These are phyloP conservation scores for Spathaspora sp. DNA, from an alignment of 805 yeast genomes.

Conservation along the genomic window DNA sequence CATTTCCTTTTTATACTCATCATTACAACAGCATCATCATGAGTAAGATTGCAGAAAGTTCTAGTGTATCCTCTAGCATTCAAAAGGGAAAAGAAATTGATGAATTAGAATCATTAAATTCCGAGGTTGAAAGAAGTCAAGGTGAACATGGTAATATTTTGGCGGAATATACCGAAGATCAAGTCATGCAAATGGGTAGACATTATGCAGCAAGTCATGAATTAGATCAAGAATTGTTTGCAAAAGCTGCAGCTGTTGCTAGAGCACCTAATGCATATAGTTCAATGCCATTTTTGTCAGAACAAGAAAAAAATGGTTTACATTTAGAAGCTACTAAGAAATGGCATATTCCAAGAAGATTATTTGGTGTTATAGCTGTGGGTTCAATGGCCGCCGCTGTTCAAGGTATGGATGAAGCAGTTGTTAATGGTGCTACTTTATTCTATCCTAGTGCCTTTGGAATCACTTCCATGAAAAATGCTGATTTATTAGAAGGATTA, in stretches of 20 bases:
- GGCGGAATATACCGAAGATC: slow-evolving; percentile 55
- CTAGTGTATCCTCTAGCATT: not conserved
- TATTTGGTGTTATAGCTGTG: slow-evolving; percentile 51
- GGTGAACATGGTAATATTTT: slow-evolving; percentile 43
- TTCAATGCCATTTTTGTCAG: slow-evolving; percentile 48
- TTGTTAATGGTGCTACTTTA: slow-evolving; percentile 62
- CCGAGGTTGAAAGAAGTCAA: slow-evolving; percentile 17
- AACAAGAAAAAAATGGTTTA: slow-evolving; percentile 45
- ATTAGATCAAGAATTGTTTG: slow-evolving; percentile 57
- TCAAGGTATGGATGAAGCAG: slow-evolving; percentile 76
- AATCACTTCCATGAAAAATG: slow-evolving; percentile 35
- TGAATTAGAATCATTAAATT: slow-evolving; percentile 16
- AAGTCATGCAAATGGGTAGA: slow-evolving; percentile 68
- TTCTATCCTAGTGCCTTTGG: slow-evolving; percentile 57
- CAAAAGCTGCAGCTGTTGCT: slow-evolving; percentile 58
- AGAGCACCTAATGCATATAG: slow-evolving; percentile 54
- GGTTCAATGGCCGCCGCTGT: slow-evolving; percentile 70
- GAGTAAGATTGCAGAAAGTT: not conserved
- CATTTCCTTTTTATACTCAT: not conserved
- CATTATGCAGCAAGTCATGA: slow-evolving; percentile 56
- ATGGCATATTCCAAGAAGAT: slow-evolving; percentile 45
- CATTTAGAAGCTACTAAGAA: slow-evolving; percentile 43
- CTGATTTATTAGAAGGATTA: slow-evolving; percentile 58
- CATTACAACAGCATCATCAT: not conserved
- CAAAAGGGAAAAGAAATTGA: slow-evolving; percentile 9